Percentiles rank a stretch among this genome's conserved stretches.
phyloP scores from a whole-genome alignment of 2,329 filamentous ascomycete genomes.

The Cyclaneusma minus region DNA sequence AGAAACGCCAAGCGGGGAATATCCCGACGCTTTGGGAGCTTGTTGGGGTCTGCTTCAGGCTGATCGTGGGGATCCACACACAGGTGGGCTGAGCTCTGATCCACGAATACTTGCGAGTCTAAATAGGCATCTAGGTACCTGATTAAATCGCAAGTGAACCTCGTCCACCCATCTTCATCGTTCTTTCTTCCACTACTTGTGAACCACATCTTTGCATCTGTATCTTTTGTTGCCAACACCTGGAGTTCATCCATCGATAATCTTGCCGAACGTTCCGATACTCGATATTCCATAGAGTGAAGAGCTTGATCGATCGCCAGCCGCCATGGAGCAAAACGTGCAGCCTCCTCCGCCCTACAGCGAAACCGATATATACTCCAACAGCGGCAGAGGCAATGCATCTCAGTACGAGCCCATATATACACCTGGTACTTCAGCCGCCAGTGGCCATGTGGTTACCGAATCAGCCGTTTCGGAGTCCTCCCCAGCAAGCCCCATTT shows the following conservation, averaged over 20 bases:
- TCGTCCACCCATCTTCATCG: too few species aligned
- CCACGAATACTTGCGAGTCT: too few species aligned
- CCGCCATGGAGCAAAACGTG: slow-evolving; percentile 12
- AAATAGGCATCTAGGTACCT: too few species aligned
- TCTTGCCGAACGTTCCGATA: background rate
- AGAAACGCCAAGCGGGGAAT: too few species aligned
- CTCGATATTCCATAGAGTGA: background rate
- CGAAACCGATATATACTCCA: slow-evolving; percentile 39
- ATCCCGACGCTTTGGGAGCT: background rate
- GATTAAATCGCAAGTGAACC: too few species aligned
- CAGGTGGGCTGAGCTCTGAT: too few species aligned
- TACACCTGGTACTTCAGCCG: too few species aligned
- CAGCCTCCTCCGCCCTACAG: slow-evolving; percentile 38
- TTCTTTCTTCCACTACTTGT: background rate
- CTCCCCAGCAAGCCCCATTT: too few species aligned
- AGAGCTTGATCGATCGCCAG: slow-evolving; percentile 1
- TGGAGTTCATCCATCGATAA: background rate
- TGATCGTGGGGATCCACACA: too few species aligned
- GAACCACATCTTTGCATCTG: background rate
- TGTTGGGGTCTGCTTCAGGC: background rate
- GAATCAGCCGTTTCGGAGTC: too few species aligned
- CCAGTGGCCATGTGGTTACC: too few species aligned
- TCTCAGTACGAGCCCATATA: too few species aligned
- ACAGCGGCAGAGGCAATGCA: slow-evolving; percentile 21
- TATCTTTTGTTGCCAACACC: background rate